Base-by-base conservation (phyloP, 768 basidiomycete species). In the Sarcomyxa edulis region DNA sequence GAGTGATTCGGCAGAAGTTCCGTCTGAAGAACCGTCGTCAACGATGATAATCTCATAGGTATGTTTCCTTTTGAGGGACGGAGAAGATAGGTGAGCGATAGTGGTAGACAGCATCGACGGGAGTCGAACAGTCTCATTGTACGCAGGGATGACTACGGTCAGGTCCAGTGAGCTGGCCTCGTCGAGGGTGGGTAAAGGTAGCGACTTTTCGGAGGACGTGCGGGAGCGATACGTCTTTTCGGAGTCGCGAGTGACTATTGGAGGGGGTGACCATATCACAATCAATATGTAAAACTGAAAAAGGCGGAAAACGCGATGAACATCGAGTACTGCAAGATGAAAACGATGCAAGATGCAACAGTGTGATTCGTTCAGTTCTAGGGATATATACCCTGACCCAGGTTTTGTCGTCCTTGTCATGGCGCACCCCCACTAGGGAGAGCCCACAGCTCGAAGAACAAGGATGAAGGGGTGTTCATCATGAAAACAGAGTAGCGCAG, bases 1-100 rank as follows among this genome's bases (percentile, higher is more conserved):
- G 32, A 95, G 66, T 2, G 86, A 86, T 11, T 71, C 59, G 2
- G 66, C 58, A 0, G 79, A 68, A 1, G 94, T 98, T 12, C 62
- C 75, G 59, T 97, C 93, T 22, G 62, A 65, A 16, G 85, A 89
- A 6, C 93, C 93, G 56, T 96, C 94, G 61, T 96, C 94, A 20
- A 98, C 76, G 38, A 97, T 74, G 52, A 97, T 51, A 29, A 98
- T 70, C 56, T 96, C 92, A 54, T 76, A 83, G 0, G 81, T 75
- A 25, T 81, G 75, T 42, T 65, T 58, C 9, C 53, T 46, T 22
- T 59, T 57, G 24, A 52, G 37, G 3, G 64, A 47, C 9, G 55
- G 43, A 6, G 72, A 60, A 8, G 56, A 54, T 35, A 91, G 71
- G 50, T 88, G 81, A 12, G 69, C 66, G 39, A 96, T 65, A 7